A percentile compares a stretch with the other conserved stretches of the same genome.
phyloP scores from a whole-genome alignment of 306 rosid genomes.

The Vicia villosa region DNA sequence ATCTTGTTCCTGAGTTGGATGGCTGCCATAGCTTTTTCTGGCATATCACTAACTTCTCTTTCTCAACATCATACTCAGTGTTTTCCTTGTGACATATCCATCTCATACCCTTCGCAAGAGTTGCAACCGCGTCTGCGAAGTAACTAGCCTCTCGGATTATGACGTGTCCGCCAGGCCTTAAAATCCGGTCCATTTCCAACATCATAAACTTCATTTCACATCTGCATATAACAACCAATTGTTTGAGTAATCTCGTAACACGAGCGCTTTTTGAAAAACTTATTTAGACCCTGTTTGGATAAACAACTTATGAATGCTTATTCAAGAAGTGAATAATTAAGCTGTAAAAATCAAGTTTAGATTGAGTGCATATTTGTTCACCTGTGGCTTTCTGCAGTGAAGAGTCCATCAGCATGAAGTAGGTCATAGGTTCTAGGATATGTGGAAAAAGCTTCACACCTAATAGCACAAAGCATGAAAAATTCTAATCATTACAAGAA shows the following conservation, averaged over 20 bases:
- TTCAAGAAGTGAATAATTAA: not conserved
- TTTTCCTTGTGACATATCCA: constrained; percentile 84
- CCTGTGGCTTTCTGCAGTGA: constrained; percentile 94
- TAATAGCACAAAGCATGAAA: constrained; percentile 35
- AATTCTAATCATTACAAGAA: constrained; percentile 29
- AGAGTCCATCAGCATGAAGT: constrained; percentile 91
- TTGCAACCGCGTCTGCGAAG: constrained; percentile 71
- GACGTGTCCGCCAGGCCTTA: constrained; percentile 74
- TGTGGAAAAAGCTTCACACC: constrained; percentile 99
- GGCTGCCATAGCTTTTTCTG: constrained; percentile 90
- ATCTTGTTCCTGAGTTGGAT: constrained; percentile 60
- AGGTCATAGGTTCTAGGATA: constrained; percentile 97
- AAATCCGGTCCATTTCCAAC: constrained; percentile 92
- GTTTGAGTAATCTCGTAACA: constrained; percentile 2
- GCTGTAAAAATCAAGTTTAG: not conserved
- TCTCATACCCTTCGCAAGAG: constrained; percentile 69
- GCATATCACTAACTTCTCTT: constrained; percentile 87
- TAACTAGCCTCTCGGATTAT: constrained; percentile 79
- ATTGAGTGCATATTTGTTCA: constrained; percentile 28
- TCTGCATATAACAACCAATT: constrained; percentile 45
- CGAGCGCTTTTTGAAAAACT: not conserved
- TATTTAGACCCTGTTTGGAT: not conserved
- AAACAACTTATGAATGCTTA: not conserved
- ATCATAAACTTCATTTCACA: constrained; percentile 91
- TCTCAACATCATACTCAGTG: constrained; percentile 65